Percentiles rank a stretch among this genome's conserved stretches.
Evolutionary conservation across 352 stramenopile genomes (phyloP).

Genomic region (Phytophthora syringae): DNA sequence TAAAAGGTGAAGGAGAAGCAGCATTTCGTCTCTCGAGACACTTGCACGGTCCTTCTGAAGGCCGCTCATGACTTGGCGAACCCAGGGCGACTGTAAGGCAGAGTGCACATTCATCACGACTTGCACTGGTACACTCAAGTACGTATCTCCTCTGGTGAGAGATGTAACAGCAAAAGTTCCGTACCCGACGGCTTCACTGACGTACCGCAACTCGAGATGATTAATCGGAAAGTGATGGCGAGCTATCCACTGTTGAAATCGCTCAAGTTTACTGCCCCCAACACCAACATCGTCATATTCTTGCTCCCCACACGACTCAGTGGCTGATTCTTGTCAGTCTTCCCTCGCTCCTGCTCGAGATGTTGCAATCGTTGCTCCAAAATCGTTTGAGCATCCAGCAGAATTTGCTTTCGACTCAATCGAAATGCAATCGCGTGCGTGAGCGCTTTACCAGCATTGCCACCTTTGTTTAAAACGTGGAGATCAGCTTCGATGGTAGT

Average conservation of each 20-base stretch:
- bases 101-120: slow-evolving; percentile 77
- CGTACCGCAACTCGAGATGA: slow-evolving; percentile 61
- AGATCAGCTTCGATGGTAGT: slow-evolving; percentile 55
- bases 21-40: slow-evolving; percentile 36
- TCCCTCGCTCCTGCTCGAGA: background rate
- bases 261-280: slow-evolving; percentile 19
- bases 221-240: slow-evolving; percentile 48
- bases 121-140: slow-evolving; percentile 78
- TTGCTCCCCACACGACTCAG: background rate
- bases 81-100: slow-evolving; percentile 51
- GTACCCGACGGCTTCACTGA: slow-evolving; percentile 60
- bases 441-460: background rate
- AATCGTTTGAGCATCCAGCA: slow-evolving; percentile 30
- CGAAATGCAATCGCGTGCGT: slow-evolving; percentile 55
- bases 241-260: slow-evolving; percentile 61
- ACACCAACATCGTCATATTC: background rate
- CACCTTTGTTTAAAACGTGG: background rate
- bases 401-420: slow-evolving; percentile 57
- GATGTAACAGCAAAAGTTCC: slow-evolving; percentile 67
- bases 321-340: background rate
- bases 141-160: slow-evolving; percentile 65
- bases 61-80: slow-evolving; percentile 39
- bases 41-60: slow-evolving; percentile 31
- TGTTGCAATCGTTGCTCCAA: slow-evolving; percentile 18
- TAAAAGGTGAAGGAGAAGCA: slow-evolving; percentile 83